Conservation (phyloP, 495 filamentous ascomycete genomes). For the Niebla homalea region DNA sequence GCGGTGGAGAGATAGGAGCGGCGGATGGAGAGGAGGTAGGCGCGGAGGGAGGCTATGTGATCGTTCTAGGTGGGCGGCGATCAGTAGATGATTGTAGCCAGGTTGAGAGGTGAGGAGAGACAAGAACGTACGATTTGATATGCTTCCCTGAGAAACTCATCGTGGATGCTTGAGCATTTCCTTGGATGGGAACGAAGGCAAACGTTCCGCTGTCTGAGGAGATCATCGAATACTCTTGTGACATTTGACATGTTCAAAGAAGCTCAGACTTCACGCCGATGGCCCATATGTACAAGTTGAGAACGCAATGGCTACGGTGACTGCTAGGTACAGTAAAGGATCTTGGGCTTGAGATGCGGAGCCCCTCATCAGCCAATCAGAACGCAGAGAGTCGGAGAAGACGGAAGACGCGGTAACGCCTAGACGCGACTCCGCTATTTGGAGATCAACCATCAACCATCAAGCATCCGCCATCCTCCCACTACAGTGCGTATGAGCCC, state of each 20-base stretch:
- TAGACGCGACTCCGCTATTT: too few relatives aligned
- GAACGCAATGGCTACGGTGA: too few relatives aligned
- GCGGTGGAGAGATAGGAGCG: slow-evolving; percentile 81
- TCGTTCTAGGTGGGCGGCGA: slow-evolving; percentile 49
- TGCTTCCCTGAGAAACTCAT: slow-evolving; percentile 92
- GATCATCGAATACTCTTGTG: slow-evolving; percentile 31
- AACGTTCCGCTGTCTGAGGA: slow-evolving; percentile 41
- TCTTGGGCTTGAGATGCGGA: too few relatives aligned
- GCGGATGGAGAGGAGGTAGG: slow-evolving; percentile 68
- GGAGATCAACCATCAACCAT: too few relatives aligned
- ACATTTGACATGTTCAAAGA: slow-evolving; percentile 11
- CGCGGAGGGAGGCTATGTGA: slow-evolving; percentile 63
- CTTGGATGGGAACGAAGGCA: slow-evolving; percentile 27
- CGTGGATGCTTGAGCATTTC: slow-evolving; percentile 40
- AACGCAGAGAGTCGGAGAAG: too few relatives aligned
- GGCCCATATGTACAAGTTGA: too few relatives aligned
- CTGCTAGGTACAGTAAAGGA: too few relatives aligned
- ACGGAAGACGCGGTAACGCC: too few relatives aligned
- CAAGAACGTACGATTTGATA: slow-evolving; percentile 67
- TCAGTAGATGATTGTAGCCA: not conserved
- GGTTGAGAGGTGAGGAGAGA: slow-evolving; percentile 6
- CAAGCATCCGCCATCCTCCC: too few relatives aligned
- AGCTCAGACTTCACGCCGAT: too few relatives aligned
- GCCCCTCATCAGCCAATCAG: not conserved
- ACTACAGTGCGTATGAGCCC: too few relatives aligned